Evolutionary conservation across 148 eudicot genomes (phyloP).

Genomic region (Silene conica): DNA sequence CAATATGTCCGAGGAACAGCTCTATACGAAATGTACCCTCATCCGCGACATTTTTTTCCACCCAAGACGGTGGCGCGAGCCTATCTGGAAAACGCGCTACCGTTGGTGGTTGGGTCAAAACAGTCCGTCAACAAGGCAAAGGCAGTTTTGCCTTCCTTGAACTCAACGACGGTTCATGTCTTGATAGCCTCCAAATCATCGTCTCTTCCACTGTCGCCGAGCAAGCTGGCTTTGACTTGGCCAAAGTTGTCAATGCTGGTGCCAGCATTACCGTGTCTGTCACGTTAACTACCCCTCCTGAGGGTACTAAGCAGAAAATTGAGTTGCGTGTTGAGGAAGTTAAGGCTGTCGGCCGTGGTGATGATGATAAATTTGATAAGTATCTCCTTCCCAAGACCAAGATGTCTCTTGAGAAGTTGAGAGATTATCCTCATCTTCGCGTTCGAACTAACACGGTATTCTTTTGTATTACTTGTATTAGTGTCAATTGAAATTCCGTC

Average conservation of each 20-base stretch:
- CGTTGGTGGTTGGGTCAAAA: conserved; percentile 90
- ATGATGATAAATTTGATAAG: conserved; percentile 59
- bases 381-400: conserved; percentile 81
- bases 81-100: conserved; percentile 52
- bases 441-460: conserved; percentile 23
- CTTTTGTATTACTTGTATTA: too few species aligned
- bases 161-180: conserved; percentile 75
- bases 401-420: conserved; percentile 66
- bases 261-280: conserved; percentile 59
- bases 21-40: conserved; percentile 60
- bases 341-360: conserved; percentile 45
- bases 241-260: conserved; percentile 47
- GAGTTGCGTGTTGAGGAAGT: conserved; percentile 56
- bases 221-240: conserved; percentile 1
- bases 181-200: conserved; percentile 71
- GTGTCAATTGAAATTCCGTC: too few species aligned
- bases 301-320: conserved; percentile 54
- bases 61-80: conserved; percentile 67
- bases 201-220: conserved; percentile 39
- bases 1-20: too few species aligned
- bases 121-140: conserved; percentile 74
- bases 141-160: conserved; percentile 73
- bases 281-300: conserved; percentile 53
- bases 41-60: conserved; percentile 49
- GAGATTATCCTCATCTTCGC: conserved; percentile 81